phyloP scores from a whole-genome alignment of 2,329 filamentous ascomycete species.

The Conoideocrella luteorostrata region DNA sequence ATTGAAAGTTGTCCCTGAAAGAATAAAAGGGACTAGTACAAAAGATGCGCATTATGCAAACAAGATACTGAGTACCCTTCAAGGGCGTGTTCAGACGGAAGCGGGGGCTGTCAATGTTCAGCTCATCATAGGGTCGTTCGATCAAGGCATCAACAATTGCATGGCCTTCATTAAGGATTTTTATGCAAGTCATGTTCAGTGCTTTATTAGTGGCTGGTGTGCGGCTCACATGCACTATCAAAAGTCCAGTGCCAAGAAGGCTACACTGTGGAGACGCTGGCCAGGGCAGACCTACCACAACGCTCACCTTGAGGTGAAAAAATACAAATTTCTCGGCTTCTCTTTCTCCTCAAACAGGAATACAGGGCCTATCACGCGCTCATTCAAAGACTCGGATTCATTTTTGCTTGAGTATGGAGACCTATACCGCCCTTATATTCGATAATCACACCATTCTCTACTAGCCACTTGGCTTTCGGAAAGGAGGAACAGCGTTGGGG shows the following conservation, averaged over 20 bases:
- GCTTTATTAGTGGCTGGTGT: conserved; percentile 11
- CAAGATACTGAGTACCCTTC: conserved; percentile 8
- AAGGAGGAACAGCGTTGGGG: conserved; percentile 5
- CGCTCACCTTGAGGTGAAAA: neutral
- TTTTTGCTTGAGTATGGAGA: conserved; percentile 5
- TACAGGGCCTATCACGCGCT: neutral
- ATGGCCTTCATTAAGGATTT: conserved; percentile 10
- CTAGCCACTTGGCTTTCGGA: conserved; percentile 6
- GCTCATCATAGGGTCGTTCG: conserved; percentile 7
- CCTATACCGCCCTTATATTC: conserved; percentile 6
- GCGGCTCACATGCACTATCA: conserved; percentile 9
- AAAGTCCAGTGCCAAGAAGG: conserved; percentile 2
- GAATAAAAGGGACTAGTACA: too few species aligned
- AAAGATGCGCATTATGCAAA: too few species aligned
- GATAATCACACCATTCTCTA: conserved; percentile 3
- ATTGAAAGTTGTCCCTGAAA: too few species aligned
- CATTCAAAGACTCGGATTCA: conserved; percentile 7
- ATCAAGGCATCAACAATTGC: conserved; percentile 3
- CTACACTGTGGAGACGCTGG: conserved; percentile 6
- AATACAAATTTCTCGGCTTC: conserved; percentile 8
- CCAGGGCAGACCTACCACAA: neutral
- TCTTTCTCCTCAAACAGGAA: neutral
- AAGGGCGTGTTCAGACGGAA: neutral
- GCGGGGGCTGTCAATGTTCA: conserved; percentile 5
- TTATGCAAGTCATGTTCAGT: conserved; percentile 10